Evolutionary conservation across 768 basidiomycete species (phyloP), one percentile per base, ranked within the genome.

Genomic region (Mycena olivaceomarginata): DNA sequence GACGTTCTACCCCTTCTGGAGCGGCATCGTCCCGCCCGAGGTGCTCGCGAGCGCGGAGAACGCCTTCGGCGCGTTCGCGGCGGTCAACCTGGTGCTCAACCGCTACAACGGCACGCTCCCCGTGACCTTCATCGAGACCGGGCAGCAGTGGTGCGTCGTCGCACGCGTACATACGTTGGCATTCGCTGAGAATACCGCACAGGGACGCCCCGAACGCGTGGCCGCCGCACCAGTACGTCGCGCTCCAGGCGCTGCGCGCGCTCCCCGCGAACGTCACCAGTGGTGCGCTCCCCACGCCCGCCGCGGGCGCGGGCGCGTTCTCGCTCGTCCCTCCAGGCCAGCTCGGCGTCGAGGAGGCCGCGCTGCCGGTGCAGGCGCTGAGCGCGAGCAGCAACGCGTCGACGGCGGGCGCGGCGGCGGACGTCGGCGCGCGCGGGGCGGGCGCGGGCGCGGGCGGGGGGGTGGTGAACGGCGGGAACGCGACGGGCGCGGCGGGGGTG

Each of bases 141-240:
- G 96, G 13, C 87, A 93, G 77, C 96, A 98, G 86, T 98, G 97
- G 96, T 93, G 74, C 51, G 85, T 80, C 40, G 15, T 39, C 6
- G 60, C 8, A 2, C 31, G 31, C 31, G 31, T 4, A 31, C 31
- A 31, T 4, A 4, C 4, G 31, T 31, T 31, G 0, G 31, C 31
- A 4, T 31, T 31, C 2, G 31, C 31, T 31, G 31, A 31, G 31
- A 31, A 31, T 31, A 31, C 11, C 22, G 56, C 18, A 40, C 6
- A 94, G 94, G 95, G 95, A 96, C 81, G 91, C 94, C 37, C 96
- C 97, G n/a, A 97, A 97, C 81, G 85, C 94, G 2, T 98, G 96
- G 97, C 95, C 96, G 20, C 94, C 95, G 11, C 94, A 96, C 80
- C 94, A 95, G 77, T 94, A 96, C 84, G 95, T 98, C 77, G 86